A percentile compares a stretch with the other conserved stretches of the same genome.
phyloP scores from a whole-genome alignment of 352 stramenopile species.

The Globisporangium rhizosaccharum region DNA sequence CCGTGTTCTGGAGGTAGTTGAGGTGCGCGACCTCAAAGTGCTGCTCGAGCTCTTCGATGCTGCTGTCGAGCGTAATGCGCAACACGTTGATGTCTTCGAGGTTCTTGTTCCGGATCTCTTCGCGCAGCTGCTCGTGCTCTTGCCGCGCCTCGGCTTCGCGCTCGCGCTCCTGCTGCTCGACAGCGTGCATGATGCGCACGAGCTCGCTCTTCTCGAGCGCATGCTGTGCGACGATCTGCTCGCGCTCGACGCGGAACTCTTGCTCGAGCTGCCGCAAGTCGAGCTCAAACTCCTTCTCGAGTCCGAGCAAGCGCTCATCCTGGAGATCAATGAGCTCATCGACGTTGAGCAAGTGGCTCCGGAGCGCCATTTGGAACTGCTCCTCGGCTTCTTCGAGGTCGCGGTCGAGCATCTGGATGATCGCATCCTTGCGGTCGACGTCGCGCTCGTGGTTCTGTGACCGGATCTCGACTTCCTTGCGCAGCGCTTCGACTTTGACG shows the following conservation, averaged over 20 bases:
- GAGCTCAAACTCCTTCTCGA: slow-evolving; percentile 90
- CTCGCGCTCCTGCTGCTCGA: no score
- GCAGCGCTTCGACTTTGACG: slow-evolving; percentile 88
- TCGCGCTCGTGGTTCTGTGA: slow-evolving; percentile 94
- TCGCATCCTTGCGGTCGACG: slow-evolving; percentile 92
- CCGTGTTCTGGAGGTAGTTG: slow-evolving; percentile 91
- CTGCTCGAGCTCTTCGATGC: no score
- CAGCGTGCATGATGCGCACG: no score
- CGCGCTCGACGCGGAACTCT: slow-evolving; percentile 83
- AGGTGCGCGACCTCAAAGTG: slow-evolving; percentile 86
- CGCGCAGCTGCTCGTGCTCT: no score
- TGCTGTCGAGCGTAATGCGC: no score
- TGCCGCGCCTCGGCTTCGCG: no score
- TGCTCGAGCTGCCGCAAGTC: slow-evolving; percentile 80
- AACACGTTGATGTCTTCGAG: no score
- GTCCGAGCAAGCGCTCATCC: slow-evolving; percentile 77
- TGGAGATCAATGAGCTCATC: slow-evolving; percentile 91
- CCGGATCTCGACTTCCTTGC: slow-evolving; percentile 90
- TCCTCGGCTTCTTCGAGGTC: slow-evolving; percentile 93
- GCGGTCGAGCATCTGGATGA: slow-evolving; percentile 93
- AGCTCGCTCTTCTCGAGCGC: slow-evolving; percentile 27
- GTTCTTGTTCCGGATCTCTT: no score
- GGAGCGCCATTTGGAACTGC: slow-evolving; percentile 90
- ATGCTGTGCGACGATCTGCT: slow-evolving; percentile 72
- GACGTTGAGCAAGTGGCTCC: slow-evolving; percentile 86